Evolutionary conservation across 73 alveolate species (phyloP).

Genomic region (Paramecium caudatum): DNA sequence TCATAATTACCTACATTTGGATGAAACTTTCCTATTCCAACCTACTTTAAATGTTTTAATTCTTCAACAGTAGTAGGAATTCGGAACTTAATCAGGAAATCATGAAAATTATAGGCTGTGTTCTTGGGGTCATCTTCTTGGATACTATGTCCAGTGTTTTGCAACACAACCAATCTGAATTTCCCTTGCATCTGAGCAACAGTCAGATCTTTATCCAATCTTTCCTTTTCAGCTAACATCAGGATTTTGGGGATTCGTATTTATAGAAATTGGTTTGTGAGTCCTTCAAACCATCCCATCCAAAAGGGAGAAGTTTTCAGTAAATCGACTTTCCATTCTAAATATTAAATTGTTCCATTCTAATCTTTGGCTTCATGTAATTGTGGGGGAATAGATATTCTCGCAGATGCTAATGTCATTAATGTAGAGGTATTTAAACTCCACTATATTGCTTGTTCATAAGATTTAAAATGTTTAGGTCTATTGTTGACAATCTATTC

Average conservation of each 20-base stretch:
- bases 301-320: constrained; percentile 91
- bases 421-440: constrained; percentile 85
- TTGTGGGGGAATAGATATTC: constrained; percentile 93
- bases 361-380: constrained; percentile 79
- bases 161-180: constrained; percentile 90
- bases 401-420: constrained; percentile 94
- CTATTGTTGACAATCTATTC: constrained; percentile 92
- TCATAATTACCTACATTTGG: constrained; percentile 56
- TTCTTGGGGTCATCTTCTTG: constrained; percentile 95
- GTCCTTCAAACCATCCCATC: constrained; percentile 98
- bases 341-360: constrained; percentile 77
- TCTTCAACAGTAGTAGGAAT: constrained; percentile 70
- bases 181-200: constrained; percentile 99
- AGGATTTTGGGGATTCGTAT: constrained; percentile 91
- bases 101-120: constrained; percentile 75
- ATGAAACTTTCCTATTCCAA: constrained; percentile 76
- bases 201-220: constrained; percentile 97
- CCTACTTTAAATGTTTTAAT: constrained; percentile 29
- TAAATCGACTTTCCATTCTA: constrained; percentile 94
- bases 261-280: constrained; percentile 89
- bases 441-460: constrained; percentile 94
- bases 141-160: constrained; percentile 95
- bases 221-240: constrained; percentile 96
- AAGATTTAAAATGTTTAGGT: constrained; percentile 89
- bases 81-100: constrained; percentile 63